Evolutionary conservation across 129 eudicot genomes (phyloP).

Genomic region (Chrysanthemum lavandulifolium): DNA sequence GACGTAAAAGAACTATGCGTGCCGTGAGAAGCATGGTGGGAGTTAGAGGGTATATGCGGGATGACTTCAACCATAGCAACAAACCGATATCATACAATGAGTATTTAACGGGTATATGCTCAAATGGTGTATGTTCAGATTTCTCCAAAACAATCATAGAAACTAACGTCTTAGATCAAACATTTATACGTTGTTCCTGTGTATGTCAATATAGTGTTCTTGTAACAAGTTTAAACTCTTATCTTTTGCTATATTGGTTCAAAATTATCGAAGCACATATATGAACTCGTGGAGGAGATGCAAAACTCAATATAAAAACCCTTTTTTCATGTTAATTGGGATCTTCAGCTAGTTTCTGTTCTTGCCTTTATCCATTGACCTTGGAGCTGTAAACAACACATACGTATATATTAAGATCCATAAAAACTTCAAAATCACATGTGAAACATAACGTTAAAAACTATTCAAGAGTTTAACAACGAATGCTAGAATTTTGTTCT

Average conservation of each 20-base stretch:
- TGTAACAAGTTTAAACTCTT: too few species aligned
- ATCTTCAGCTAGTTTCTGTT: constrained; percentile 40
- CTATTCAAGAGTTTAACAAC: not conserved
- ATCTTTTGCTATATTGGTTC: too few species aligned
- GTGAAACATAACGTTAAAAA: constrained; percentile 1
- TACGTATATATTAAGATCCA: not conserved
- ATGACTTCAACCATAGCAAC: constrained; percentile 70
- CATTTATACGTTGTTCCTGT: too few species aligned
- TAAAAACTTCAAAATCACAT: not conserved
- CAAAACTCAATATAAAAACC: constrained; percentile 16
- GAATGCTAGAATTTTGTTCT: not conserved
- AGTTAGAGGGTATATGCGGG: constrained; percentile 83
- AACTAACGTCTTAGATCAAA: too few species aligned
- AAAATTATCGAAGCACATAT: constrained; percentile 35
- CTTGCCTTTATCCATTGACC: constrained; percentile 61
- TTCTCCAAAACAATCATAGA: constrained; percentile 31
- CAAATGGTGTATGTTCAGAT: constrained; percentile 91
- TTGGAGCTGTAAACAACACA: constrained; percentile 62
- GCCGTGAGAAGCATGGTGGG: constrained; percentile 91
- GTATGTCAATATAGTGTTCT: too few species aligned
- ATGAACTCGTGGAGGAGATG: constrained; percentile 3
- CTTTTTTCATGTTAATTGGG: constrained; percentile 10
- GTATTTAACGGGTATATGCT: constrained; percentile 82
- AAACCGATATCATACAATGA: constrained; percentile 54
- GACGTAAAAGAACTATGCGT: constrained; percentile 73